Evolutionary conservation across 345 rosid genomes (phyloP).

Genomic region (Gossypioides kirkii): DNA sequence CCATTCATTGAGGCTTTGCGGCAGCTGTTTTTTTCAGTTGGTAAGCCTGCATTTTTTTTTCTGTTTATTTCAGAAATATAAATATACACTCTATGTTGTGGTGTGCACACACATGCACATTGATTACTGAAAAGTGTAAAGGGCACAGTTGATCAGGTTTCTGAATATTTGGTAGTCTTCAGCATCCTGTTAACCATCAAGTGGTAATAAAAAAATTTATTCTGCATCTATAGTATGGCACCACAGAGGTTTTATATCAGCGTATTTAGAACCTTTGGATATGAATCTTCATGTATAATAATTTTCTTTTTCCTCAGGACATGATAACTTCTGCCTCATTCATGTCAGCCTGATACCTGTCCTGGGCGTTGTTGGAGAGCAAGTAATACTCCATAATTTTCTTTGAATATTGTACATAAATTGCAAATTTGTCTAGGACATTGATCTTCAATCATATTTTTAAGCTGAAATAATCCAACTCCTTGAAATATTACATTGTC

Average conservation of each 20-base stretch:
- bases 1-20: slow-evolving; percentile 97
- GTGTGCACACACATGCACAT: not conserved
- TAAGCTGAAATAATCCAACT: not conserved
- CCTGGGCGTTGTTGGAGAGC: slow-evolving; percentile 94
- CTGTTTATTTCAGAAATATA: not conserved
- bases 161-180: not conserved
- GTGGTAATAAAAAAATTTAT: not conserved
- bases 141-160: slow-evolving; percentile 1
- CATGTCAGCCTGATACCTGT: slow-evolving; percentile 98
- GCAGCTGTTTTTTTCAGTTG: slow-evolving; percentile 85
- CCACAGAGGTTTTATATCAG: not conserved
- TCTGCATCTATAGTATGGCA: not conserved
- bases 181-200: not conserved
- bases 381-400: slow-evolving; percentile 42
- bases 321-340: slow-evolving; percentile 82
- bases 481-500: not conserved
- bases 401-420: not conserved
- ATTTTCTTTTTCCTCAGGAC: slow-evolving; percentile 48
- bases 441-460: slow-evolving; percentile 5
- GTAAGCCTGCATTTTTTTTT: slow-evolving; percentile 36
- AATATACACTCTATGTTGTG: not conserved
- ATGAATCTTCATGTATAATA: slow-evolving; percentile 9
- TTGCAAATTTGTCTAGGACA: not conserved
- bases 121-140: not conserved
- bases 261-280: not conserved